These are phyloP conservation scores for Hypoxylon fuscum DNA, from an alignment of 495 filamentous ascomycete genomes.

Conservation along the genomic window DNA sequence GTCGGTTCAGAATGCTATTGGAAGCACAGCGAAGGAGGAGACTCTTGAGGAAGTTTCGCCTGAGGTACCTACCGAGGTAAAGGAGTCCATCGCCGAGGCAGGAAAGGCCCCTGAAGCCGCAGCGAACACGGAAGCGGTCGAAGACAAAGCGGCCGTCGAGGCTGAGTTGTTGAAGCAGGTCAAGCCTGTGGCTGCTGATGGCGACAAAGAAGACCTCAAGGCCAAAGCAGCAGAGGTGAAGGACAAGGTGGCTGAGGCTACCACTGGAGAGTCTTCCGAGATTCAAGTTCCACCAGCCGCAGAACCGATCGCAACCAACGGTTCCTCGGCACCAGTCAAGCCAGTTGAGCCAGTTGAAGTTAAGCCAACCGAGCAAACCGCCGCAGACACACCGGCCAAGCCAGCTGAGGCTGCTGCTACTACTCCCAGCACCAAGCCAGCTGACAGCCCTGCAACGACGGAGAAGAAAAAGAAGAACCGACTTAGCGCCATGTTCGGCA, in stretches of 20 bases:
- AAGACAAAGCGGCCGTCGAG: constrained; percentile 82
- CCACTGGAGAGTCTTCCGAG: constrained; percentile 36
- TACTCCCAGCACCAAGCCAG: constrained; percentile 46
- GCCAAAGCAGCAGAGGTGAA: constrained; percentile 18
- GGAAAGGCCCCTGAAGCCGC: constrained; percentile 75
- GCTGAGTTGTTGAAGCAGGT: constrained; percentile 66
- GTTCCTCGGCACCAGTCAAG: constrained; percentile 33
- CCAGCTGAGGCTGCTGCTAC: constrained; percentile 40
- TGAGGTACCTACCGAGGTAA: constrained; percentile 75
- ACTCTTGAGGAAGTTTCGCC: constrained; percentile 50
- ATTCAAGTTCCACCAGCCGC: constrained; percentile 28
- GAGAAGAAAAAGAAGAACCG: constrained; percentile 69
- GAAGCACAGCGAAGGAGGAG: constrained; percentile 39
- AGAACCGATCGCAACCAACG: constrained; percentile 26
- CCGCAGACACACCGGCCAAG: constrained; percentile 32
- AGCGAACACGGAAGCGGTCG: constrained; percentile 70
- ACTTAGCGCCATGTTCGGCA: constrained; percentile 64
- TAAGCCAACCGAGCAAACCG: constrained; percentile 36
- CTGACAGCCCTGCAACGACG: constrained; percentile 42
- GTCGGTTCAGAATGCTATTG: constrained; percentile 42
- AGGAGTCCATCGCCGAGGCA: constrained; percentile 73
- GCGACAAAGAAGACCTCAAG: constrained; percentile 51
- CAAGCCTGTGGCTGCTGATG: constrained; percentile 53
- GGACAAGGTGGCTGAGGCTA: constrained; percentile 8
- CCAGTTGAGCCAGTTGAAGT: constrained; percentile 24